phyloP scores from a whole-genome alignment of 148 eudicot species.

The Rhododendron ovatum region DNA sequence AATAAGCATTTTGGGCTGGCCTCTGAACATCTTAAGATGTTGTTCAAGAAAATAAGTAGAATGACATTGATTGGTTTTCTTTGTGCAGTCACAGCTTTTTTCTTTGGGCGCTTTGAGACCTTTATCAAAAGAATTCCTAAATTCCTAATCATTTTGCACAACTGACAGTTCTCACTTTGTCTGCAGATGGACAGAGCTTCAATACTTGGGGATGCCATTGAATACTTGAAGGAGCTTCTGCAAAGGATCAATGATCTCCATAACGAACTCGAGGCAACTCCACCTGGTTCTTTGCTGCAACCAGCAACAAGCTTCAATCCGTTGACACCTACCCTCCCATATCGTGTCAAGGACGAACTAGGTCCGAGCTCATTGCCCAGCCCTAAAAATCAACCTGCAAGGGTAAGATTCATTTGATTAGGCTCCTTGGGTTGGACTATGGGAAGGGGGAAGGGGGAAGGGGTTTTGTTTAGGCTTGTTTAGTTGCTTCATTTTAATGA shows the following conservation, averaged over 20 bases:
- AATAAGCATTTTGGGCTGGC: background rate
- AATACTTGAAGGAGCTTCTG: conserved; percentile 71
- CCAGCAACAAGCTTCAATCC: conserved; percentile 59
- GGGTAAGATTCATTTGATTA: conserved; percentile 35
- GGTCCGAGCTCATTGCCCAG: conserved; percentile 61
- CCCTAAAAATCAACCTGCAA: conserved; percentile 79
- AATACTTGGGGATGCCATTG: conserved; percentile 88
- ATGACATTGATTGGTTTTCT: background rate
- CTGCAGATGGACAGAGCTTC: conserved; percentile 88
- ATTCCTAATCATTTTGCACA: background rate
- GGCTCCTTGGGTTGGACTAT: background rate
- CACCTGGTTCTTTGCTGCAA: conserved; percentile 46
- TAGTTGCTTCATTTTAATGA: background rate
- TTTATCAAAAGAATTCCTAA: background rate
- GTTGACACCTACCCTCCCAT: conserved; percentile 61
- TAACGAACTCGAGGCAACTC: conserved; percentile 64
- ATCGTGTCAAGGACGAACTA: conserved; percentile 77
- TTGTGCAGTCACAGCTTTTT: background rate
- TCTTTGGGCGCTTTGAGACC: background rate
- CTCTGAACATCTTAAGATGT: background rate
- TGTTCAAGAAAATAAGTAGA: background rate
- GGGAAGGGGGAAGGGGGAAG: background rate
- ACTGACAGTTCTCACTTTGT: conserved; percentile 2
- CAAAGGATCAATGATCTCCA: conserved; percentile 83
- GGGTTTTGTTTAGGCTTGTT: background rate